These are phyloP conservation scores for Debaryomyces coudertii DNA, from an alignment of 1,139 yeast genomes.

Conservation along the genomic window DNA sequence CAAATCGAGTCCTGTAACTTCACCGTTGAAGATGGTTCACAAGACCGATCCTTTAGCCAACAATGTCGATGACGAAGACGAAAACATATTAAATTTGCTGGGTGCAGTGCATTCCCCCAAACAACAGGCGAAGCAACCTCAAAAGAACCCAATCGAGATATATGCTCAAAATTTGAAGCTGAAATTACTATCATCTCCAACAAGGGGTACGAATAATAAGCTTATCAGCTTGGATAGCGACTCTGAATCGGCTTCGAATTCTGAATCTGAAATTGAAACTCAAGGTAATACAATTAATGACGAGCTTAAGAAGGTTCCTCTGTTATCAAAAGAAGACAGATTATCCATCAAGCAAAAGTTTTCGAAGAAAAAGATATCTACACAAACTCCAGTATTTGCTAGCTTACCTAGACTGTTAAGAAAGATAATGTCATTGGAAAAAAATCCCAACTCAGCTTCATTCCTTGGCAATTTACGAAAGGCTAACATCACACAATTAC, in stretches of 20 bases:
- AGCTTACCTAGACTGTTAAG: slow-evolving; percentile 18
- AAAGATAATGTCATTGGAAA: slow-evolving; percentile 12
- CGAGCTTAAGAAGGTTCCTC: slow-evolving; percentile 29
- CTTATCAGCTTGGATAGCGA: slow-evolving; percentile 6
- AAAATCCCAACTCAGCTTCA: slow-evolving; percentile 14
- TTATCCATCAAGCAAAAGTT: slow-evolving; percentile 41
- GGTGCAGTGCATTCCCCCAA: background rate
- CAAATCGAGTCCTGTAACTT: slow-evolving; percentile 37
- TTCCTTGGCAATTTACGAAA: slow-evolving; percentile 33
- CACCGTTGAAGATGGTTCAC: slow-evolving; percentile 30
- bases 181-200: slow-evolving; percentile 29
- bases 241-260: slow-evolving; percentile 18
- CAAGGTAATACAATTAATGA: slow-evolving; percentile 4
- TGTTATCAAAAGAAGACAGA: slow-evolving; percentile 40
- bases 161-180: slow-evolving; percentile 39
- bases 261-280: slow-evolving; percentile 18
- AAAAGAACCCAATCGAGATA: slow-evolving; percentile 36
- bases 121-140: background rate
- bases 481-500: slow-evolving; percentile 43
- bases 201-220: slow-evolving; percentile 13
- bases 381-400: slow-evolving; percentile 7
- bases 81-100: slow-evolving; percentile 22
- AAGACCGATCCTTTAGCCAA: slow-evolving; percentile 7
- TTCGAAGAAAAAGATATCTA: slow-evolving; percentile 25
- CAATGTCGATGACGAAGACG: slow-evolving; percentile 19